A percentile compares a stretch with the other conserved stretches of the same genome.
These are phyloP conservation scores for Chalaropsis thielavioides DNA, from an alignment of 2,329 filamentous ascomycete genomes.

Conservation along the genomic window DNA sequence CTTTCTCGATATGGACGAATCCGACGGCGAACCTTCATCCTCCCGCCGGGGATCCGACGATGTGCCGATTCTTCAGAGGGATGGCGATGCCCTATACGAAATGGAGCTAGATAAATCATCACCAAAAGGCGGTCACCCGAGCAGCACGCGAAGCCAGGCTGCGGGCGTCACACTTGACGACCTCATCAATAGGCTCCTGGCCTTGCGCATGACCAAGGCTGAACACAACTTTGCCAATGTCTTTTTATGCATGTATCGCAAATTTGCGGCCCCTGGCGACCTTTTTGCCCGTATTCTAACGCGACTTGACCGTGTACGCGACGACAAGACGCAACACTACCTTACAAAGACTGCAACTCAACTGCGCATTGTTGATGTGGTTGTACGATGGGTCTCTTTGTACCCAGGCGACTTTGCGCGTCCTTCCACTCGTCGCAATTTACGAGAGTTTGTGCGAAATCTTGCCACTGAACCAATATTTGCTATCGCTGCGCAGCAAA, in stretches of 20 bases:
- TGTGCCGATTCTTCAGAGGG: slow-evolving; percentile 50
- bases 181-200: slow-evolving; percentile 73
- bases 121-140: slow-evolving; percentile 24
- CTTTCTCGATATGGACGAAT: slow-evolving; percentile 56
- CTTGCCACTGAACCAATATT: slow-evolving; percentile 71
- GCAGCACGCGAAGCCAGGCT: slow-evolving; percentile 19
- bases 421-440: slow-evolving; percentile 52
- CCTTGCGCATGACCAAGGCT: slow-evolving; percentile 67
- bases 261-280: slow-evolving; percentile 70
- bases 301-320: slow-evolving; percentile 56
- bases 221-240: slow-evolving; percentile 79
- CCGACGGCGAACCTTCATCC: slow-evolving; percentile 45
- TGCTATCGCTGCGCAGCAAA: slow-evolving; percentile 70
- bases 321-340: slow-evolving; percentile 51
- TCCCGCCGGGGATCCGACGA: slow-evolving; percentile 45
- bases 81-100: slow-evolving; percentile 47
- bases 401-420: slow-evolving; percentile 92
- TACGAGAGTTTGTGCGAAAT: slow-evolving; percentile 61
- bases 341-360: slow-evolving; percentile 69
- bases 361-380: slow-evolving; percentile 65
- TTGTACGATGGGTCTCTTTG: slow-evolving; percentile 76
- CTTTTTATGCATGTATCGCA: slow-evolving; percentile 85
- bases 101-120: slow-evolving; percentile 29
- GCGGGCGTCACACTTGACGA: slow-evolving; percentile 49
- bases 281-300: slow-evolving; percentile 66